A percentile compares a stretch with the other conserved stretches of the same genome.
These are phyloP conservation scores for Phytophthora macrochlamydospora DNA, from an alignment of 352 stramenopile species.

Conservation along the genomic window DNA sequence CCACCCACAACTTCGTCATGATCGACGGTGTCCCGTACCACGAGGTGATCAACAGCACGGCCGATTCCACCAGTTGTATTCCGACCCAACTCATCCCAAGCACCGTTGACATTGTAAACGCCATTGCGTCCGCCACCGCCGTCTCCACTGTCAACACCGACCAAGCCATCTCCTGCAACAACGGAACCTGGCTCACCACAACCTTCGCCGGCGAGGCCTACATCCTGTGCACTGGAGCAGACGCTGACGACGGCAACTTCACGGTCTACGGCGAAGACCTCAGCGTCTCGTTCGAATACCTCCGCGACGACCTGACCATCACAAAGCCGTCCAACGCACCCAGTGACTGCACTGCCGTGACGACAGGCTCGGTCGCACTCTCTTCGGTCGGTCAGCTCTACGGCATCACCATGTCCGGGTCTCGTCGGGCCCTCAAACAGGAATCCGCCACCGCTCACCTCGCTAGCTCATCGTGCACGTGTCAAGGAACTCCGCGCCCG, in stretches of 20 bases:
- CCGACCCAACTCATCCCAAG: slow-evolving; percentile 26
- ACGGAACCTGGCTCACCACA: slow-evolving; percentile 32
- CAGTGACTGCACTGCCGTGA: slow-evolving; percentile 23
- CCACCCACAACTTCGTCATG: slow-evolving; percentile 46
- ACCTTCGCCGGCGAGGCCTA: slow-evolving; percentile 41
- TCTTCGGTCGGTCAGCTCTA: slow-evolving; percentile 35
- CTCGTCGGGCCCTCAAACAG: slow-evolving; percentile 21
- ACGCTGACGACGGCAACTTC: slow-evolving; percentile 23
- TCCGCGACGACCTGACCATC: slow-evolving; percentile 27
- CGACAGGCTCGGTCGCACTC: slow-evolving; percentile 17
- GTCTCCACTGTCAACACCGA: slow-evolving; percentile 41
- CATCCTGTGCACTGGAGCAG: slow-evolving; percentile 38
- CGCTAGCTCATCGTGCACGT: slow-evolving; percentile 38
- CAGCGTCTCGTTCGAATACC: slow-evolving; percentile 29
- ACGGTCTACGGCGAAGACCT: slow-evolving; percentile 42
- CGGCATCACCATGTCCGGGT: slow-evolving; percentile 14
- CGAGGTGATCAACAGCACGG: slow-evolving; percentile 7
- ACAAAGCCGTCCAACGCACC: slow-evolving; percentile 25
- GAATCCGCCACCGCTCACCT: slow-evolving; percentile 23
- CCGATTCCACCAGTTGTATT: slow-evolving; percentile 20
- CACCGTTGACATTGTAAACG: slow-evolving; percentile 32
- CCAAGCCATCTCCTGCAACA: slow-evolving; percentile 42
- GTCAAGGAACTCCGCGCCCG: slow-evolving; percentile 37
- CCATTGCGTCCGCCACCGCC: slow-evolving; percentile 31
- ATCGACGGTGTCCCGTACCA: slow-evolving; percentile 42